Conservation (phyloP, 495 filamentous ascomycete genomes). For the Talaromyces wortmannii region DNA sequence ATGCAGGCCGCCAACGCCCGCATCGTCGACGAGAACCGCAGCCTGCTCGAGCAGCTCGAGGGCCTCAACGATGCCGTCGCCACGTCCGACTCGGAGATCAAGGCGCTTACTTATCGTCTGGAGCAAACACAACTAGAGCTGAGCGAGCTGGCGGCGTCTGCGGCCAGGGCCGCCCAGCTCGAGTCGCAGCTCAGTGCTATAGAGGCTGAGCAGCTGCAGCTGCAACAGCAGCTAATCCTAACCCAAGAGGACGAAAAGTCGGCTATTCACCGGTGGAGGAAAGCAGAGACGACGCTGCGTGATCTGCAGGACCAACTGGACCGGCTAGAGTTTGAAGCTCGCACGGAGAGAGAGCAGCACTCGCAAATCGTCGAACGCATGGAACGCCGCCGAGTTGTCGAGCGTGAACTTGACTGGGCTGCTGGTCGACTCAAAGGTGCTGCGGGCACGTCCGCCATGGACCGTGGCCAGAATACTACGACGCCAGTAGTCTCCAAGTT, state of each 20-base stretch:
- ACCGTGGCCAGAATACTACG: constrained; percentile 44
- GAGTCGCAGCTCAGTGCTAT: constrained; percentile 70
- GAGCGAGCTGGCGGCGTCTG: constrained; percentile 63
- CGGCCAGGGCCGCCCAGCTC: constrained; percentile 64
- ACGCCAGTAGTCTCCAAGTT: constrained; percentile 80
- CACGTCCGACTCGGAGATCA: constrained; percentile 69
- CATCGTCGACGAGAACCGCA: constrained; percentile 72
- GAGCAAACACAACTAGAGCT: constrained; percentile 71
- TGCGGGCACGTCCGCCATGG: constrained; percentile 56
- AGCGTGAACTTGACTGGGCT: constrained; percentile 68
- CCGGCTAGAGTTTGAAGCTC: constrained; percentile 77
- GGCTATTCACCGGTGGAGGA: constrained; percentile 73
- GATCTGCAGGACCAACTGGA: constrained; percentile 83
- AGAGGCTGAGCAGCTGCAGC: constrained; percentile 69
- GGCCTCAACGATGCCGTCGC: constrained; percentile 64
- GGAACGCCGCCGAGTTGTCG: constrained; percentile 67
- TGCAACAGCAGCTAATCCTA: constrained; percentile 58
- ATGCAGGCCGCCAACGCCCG: constrained; percentile 67
- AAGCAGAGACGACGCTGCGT: constrained; percentile 66
- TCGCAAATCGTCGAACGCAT: constrained; percentile 73
- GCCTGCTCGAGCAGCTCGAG: constrained; percentile 74
- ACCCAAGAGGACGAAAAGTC: constrained; percentile 67
- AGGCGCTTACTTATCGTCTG: constrained; percentile 63
- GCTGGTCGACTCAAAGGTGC: constrained; percentile 73
- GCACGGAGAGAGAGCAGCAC: constrained; percentile 76